Conservation (phyloP, 768 basidiomycete species). For the Lactarius hengduanensis region DNA sequence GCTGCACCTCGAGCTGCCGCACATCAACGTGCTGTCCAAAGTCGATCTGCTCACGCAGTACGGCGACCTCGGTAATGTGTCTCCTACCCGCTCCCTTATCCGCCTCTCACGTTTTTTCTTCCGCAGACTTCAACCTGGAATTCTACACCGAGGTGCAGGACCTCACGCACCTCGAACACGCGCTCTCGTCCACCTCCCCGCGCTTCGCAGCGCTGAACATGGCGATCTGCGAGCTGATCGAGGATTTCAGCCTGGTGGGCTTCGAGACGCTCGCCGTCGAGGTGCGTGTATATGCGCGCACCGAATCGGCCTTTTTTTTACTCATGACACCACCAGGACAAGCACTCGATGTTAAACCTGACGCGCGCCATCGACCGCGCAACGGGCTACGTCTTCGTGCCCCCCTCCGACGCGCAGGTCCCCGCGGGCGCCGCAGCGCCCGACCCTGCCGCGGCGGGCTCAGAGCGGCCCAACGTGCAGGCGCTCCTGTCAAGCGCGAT, state of each 20-base stretch:
- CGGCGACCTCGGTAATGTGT: conserved; percentile 74
- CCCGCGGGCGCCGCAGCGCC: conserved; percentile 38
- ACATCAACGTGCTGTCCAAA: conserved; percentile 96
- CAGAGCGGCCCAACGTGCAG: conserved; percentile 60
- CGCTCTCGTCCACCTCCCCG: conserved; percentile 62
- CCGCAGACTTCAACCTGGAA: conserved; percentile 89
- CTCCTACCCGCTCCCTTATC: not conserved
- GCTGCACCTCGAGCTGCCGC: conserved; percentile 98
- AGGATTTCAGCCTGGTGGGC: conserved; percentile 89
- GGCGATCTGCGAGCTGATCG: conserved; percentile 88
- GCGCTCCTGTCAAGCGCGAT: conserved; percentile 66
- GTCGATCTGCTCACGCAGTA: conserved; percentile 88
- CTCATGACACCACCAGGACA: conserved; percentile 56
- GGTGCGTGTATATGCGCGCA: conserved; percentile 42
- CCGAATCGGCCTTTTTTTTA: too few relatives aligned
- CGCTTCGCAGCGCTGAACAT: conserved; percentile 80
- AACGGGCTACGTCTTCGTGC: conserved; percentile 88
- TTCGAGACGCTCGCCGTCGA: conserved; percentile 98
- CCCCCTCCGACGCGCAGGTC: conserved; percentile 40
- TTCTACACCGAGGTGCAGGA: conserved; percentile 99
- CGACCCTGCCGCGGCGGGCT: conserved; percentile 38
- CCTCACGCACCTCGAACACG: conserved; percentile 79
- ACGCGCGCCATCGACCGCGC: conserved; percentile 84
- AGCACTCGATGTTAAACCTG: conserved; percentile 90
- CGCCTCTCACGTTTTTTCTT: not conserved